These are phyloP conservation scores for Globisporangium solare DNA, from an alignment of 352 stramenopile genomes.

Conservation along the genomic window DNA sequence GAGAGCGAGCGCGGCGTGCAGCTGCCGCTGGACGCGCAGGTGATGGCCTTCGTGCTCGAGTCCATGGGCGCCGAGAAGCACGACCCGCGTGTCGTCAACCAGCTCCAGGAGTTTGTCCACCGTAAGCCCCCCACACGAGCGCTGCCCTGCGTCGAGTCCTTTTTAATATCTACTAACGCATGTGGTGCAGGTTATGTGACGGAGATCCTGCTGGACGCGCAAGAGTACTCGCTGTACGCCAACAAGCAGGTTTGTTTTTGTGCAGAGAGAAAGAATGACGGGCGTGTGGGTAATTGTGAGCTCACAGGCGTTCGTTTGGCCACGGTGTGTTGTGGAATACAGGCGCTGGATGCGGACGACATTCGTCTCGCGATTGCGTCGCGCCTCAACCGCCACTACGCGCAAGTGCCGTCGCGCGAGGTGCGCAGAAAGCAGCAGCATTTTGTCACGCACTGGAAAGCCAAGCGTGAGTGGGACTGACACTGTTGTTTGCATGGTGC, in stretches of 20 bases:
- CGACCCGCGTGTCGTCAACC: constrained; percentile 72
- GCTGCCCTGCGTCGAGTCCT: background rate
- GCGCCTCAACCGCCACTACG: constrained; percentile 75
- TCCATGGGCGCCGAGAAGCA: constrained; percentile 81
- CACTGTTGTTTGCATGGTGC: background rate
- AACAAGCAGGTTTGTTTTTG: constrained; percentile 56
- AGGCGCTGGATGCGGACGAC: constrained; percentile 73
- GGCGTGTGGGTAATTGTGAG: too few species aligned
- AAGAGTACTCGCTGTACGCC: constrained; percentile 79
- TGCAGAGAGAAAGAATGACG: too few species aligned
- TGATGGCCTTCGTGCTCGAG: constrained; percentile 55
- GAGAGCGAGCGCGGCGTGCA: constrained; percentile 35
- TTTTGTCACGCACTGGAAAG: background rate
- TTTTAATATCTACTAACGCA: background rate
- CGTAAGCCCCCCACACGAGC: constrained; percentile 36
- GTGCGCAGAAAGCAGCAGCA: constrained; percentile 17
- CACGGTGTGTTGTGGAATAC: background rate
- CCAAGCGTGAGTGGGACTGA: too few species aligned
- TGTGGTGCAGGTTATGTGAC: constrained; percentile 60
- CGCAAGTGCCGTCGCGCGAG: constrained; percentile 66
- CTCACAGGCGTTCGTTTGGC: too few species aligned
- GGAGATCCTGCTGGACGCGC: constrained; percentile 78
- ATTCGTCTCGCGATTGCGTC: constrained; percentile 73
- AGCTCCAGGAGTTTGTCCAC: constrained; percentile 84
- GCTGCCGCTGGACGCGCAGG: constrained; percentile 55